phyloP scores from a whole-genome alignment of 2,329 filamentous ascomycete species.

The Thielaviopsis euricoi region DNA sequence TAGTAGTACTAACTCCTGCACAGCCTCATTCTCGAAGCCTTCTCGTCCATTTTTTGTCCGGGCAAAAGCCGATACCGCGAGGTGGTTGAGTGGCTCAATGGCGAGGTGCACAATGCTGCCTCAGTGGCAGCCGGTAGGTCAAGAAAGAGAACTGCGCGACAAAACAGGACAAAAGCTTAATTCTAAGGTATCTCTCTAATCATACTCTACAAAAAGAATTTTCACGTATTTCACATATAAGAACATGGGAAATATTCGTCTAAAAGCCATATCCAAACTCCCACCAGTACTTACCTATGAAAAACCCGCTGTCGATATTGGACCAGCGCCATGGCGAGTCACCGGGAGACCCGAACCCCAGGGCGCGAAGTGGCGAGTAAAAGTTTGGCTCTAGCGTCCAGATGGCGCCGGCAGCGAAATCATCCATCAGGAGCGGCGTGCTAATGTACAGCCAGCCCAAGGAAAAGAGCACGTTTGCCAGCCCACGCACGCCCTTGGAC shows the following conservation, averaged over 20 bases:
- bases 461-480: constrained; percentile 45
- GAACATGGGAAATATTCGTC: background rate
- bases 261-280: constrained; percentile 22
- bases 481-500: constrained; percentile 30
- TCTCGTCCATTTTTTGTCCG: constrained; percentile 45
- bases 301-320: constrained; percentile 36
- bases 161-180: background rate
- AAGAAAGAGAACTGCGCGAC: background rate
- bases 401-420: constrained; percentile 55
- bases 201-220: no score
- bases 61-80: constrained; percentile 54
- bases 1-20: background rate
- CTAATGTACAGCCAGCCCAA: constrained; percentile 53
- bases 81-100: constrained; percentile 53
- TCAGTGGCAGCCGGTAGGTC: background rate
- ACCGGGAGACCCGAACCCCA: constrained; percentile 44
- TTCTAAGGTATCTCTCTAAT: background rate
- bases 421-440: constrained; percentile 50
- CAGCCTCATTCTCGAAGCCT: constrained; percentile 56
- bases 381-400: constrained; percentile 78
- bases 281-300: constrained; percentile 48
- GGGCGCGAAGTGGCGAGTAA: constrained; percentile 47
- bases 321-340: constrained; percentile 56
- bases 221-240: no score
- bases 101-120: constrained; percentile 22